Percentiles rank a stretch among this genome's conserved stretches.
Conservation (phyloP, 306 rosid species). For the Hippophae tibetana region DNA sequence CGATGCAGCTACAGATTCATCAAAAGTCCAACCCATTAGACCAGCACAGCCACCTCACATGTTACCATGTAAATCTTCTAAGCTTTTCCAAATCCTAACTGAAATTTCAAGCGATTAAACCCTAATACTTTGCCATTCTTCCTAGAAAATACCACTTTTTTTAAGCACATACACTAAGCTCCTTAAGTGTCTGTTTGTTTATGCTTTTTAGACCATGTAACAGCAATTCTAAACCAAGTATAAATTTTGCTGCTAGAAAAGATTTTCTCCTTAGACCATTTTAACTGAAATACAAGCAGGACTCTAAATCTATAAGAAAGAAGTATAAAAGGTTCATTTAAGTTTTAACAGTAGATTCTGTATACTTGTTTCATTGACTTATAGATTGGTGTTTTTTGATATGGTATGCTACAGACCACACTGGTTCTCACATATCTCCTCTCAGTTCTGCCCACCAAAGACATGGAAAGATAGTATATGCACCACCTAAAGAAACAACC, state of each 20-base stretch:
- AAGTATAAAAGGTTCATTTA: too few species aligned
- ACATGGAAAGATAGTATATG: constrained; percentile 11
- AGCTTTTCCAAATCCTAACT: not conserved
- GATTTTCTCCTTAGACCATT: too few species aligned
- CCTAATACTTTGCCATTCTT: not conserved
- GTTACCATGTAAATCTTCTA: constrained; percentile 12
- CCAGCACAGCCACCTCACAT: not conserved
- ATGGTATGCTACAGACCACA: constrained; percentile 18
- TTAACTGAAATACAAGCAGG: too few species aligned
- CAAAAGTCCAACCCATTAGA: constrained; percentile 1
- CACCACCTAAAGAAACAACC: constrained; percentile 9
- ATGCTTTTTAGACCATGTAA: too few species aligned
- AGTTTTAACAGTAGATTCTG: not conserved
- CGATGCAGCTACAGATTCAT: constrained; percentile 12
- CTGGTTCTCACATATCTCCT: constrained; percentile 22
- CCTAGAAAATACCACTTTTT: too few species aligned
- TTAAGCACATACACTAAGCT: too few species aligned
- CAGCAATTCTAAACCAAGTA: too few species aligned
- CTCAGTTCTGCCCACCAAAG: constrained; percentile 23
- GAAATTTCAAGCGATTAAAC: not conserved
- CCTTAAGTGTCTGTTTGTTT: too few species aligned
- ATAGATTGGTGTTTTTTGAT: not conserved
- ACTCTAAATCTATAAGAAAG: too few species aligned
- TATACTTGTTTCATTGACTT: not conserved
- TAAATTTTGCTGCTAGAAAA: too few species aligned